Base-by-base conservation (phyloP, 2,329 filamentous ascomycete species). In the Sclerotinia sclerotiorum region DNA sequence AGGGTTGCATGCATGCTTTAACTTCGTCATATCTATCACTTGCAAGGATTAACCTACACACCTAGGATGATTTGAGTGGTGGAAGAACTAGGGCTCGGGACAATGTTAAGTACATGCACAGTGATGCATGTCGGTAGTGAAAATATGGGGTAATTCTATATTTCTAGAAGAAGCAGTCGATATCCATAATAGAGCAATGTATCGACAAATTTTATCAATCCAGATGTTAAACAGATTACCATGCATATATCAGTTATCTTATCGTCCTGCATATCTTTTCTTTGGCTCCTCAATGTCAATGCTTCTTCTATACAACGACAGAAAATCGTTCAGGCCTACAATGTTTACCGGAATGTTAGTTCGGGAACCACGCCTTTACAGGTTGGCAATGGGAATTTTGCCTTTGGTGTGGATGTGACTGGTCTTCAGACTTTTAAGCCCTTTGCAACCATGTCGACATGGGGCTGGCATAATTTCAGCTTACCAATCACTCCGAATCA, bases 301-400 rank as follows among this genome's bases (percentile, higher is more conserved):
- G 60, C 60, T 13, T 35, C 60, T 13, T 35, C 32, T 19, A 51
- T 63, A 51, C 32, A 63, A 21, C 61, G 65, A 42, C 55, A 44
- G 32, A 5, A 32, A 17, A 39, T 67, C 13, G 55, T 67, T 7
- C 42, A 61, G 19, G 11, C 42, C 3, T 57, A 49, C 66, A 75
- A 76, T 54, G 73, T 74, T 13, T 11, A 61, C 5, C 73, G 75
- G n/a, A 35, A 73, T 39, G 69, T 67, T 2, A 76, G 72, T 60
- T 74, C 71, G 15, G 56, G 82, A 21, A 78, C 77, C 1, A 77
- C 75, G 5, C 75, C 76, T 10, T 62, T 77, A 17, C 82, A 83
- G 72, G 78, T 83, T 2, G 81, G 81, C 19, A 83, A 83, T 69
- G 82, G 82, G 10, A 78, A 82, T 61, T 82, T 83, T 60, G 82